Base-by-base conservation (phyloP, 164 flowering plant genomes). In the Umbilicus rupestris region DNA sequence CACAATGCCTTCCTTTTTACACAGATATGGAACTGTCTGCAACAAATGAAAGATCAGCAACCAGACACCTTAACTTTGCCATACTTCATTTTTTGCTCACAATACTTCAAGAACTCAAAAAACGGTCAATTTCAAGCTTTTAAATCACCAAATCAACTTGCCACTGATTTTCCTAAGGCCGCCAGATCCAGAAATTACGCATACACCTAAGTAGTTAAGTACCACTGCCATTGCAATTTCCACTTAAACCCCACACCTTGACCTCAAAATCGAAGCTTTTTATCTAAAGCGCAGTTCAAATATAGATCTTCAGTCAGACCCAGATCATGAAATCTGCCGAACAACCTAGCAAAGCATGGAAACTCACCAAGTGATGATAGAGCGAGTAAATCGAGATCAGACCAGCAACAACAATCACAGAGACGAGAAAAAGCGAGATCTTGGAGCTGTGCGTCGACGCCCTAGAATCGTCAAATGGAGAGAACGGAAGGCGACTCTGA, bases 11-110 rank as follows among this genome's bases (percentile, higher is more conserved):
- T 90, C 98, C 75, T 91, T 89, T 63, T 65, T 82, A 79, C 98
- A 94, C 81, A 94, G 78, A 74, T 94, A 94, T 30, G 97, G 96
- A 6, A 88, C 82, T 80, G 83, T 94, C 98, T 94, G 71, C 83
- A 78, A 63, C 62, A 74, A 24, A 37, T 30, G 64, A 64, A 66
- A 52, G 24, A 15, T 35, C 31, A 67, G 17, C 11, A 10, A 37
- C 17, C 29, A 14, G 14, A 46, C 19, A 64, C 66, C 24, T 35
- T 26, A 35, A 35, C 37, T 35, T 3, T 3, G 37, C 37, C 37
- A 35, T 35, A 3, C 37, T 3, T 5, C 37, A 35, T 35, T 35
- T 35, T 41, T 41, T 41, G 44, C 44, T 41, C 12, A 41, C 44
- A 41, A 41, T 12, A 3, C 37, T 35, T 3, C 7, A 35, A 35